phyloP scores from a whole-genome alignment of 768 basidiomycete genomes.

The Agrocybe praecox region DNA sequence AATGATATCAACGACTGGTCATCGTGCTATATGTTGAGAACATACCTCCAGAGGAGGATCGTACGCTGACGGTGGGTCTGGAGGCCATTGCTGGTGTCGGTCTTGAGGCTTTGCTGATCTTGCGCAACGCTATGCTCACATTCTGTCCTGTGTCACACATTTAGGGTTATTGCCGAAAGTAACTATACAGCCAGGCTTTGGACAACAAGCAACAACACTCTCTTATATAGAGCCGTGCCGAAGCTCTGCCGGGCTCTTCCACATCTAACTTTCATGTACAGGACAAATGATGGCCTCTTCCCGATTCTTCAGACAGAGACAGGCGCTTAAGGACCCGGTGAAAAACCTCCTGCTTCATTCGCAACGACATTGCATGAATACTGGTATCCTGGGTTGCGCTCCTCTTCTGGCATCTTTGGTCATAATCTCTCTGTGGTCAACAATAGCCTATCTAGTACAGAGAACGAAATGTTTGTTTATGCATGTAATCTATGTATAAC shows the following conservation, averaged over 20 bases:
- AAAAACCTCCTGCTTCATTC: too few relatives aligned
- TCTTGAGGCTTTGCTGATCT: constrained; percentile 47
- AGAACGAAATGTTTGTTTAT: too few relatives aligned
- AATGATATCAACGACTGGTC: constrained; percentile 14
- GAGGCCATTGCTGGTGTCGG: constrained; percentile 72
- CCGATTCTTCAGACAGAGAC: too few relatives aligned
- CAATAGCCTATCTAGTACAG: too few relatives aligned
- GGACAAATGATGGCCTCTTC: too few relatives aligned
- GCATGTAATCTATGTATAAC: too few relatives aligned
- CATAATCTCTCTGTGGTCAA: too few relatives aligned
- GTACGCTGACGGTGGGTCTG: constrained; percentile 89
- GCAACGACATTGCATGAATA: too few relatives aligned
- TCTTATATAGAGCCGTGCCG: background rate
- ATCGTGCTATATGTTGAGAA: constrained; percentile 2
- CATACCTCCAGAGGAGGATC: constrained; percentile 74
- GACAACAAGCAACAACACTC: constrained; percentile 8
- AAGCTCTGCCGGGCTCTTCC: background rate
- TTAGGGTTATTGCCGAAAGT: constrained; percentile 44
- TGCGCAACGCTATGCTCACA: constrained; percentile 17
- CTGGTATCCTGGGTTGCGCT: too few relatives aligned
- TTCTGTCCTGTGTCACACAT: constrained; percentile 18
- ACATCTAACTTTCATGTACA: background rate
- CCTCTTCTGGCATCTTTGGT: too few relatives aligned
- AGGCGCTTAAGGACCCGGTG: too few relatives aligned
- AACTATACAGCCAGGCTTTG: constrained; percentile 35